Evolutionary conservation across 2,329 filamentous ascomycete genomes (phyloP).

Genomic region (Epichloe glyceriae): DNA sequence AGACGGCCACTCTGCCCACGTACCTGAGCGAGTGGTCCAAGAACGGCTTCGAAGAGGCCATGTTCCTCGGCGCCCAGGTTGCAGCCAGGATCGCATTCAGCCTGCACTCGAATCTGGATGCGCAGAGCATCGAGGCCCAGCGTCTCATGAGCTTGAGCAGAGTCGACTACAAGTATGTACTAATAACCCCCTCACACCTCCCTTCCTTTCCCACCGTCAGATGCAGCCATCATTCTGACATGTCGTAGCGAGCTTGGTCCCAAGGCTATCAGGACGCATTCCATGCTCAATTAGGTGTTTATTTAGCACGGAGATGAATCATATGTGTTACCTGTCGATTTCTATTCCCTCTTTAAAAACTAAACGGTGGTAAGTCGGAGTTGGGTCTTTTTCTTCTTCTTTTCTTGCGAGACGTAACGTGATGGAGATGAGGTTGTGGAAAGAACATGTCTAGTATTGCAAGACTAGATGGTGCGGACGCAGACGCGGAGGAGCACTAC

Average conservation of each 20-base stretch:
- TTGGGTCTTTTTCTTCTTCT: not conserved
- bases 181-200: no score
- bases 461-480: no score
- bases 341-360: not conserved
- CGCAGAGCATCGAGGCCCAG: conserved; percentile 36
- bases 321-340: no score
- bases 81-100: conserved; percentile 53
- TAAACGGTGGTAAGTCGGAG: not conserved
- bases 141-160: conserved; percentile 43
- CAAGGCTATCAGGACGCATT: conserved; percentile 40
- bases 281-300: conserved; percentile 32
- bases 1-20: conserved; percentile 61
- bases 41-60: conserved; percentile 63
- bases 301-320: no score
- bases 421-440: no score
- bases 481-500: no score
- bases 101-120: conserved; percentile 42
- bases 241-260: conserved; percentile 36
- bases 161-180: conserved; percentile 50
- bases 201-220: not conserved
- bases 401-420: no score
- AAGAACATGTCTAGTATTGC: no score
- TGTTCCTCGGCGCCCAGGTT: conserved; percentile 79
- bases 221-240: no score
- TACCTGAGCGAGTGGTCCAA: conserved; percentile 90